Evolutionary conservation across 139 green algal species (phyloP).

Genomic region (Tetraselmis chui): DNA sequence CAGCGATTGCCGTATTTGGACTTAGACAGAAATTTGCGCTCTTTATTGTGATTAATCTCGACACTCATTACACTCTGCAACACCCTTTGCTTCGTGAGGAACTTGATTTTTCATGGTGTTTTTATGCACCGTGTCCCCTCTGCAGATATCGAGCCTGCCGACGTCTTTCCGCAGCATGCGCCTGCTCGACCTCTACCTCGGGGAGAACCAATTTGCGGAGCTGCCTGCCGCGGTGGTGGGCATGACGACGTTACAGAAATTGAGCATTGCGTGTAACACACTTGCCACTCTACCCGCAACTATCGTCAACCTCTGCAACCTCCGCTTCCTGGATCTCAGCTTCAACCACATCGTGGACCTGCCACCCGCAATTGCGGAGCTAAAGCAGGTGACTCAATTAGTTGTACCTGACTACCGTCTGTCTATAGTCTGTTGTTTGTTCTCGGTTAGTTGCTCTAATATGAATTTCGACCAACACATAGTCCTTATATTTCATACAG

Average conservation of each 20-base stretch:
- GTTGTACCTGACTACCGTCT: no score
- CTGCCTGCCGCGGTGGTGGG: not conserved
- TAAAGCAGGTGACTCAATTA: no score
- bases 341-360: slow-evolving; percentile 9
- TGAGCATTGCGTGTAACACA: not conserved
- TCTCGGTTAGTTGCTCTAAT: no score
- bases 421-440: no score
- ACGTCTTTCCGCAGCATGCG: not conserved
- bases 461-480: no score
- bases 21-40: no score
- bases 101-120: not conserved
- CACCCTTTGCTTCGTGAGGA: no score
- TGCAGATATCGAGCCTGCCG: not conserved
- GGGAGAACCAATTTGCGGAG: slow-evolving; percentile 8
- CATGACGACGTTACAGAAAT: slow-evolving; percentile 5
- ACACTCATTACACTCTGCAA: no score
- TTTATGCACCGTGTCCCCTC: not conserved
- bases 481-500: no score
- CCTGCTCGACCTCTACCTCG: not conserved
- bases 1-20: no score
- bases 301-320: not conserved
- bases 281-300: not conserved
- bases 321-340: not conserved
- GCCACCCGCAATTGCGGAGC: not conserved
- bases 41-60: no score